Conservation (phyloP, 495 filamentous ascomycete genomes). For the Echria macrotheca region DNA sequence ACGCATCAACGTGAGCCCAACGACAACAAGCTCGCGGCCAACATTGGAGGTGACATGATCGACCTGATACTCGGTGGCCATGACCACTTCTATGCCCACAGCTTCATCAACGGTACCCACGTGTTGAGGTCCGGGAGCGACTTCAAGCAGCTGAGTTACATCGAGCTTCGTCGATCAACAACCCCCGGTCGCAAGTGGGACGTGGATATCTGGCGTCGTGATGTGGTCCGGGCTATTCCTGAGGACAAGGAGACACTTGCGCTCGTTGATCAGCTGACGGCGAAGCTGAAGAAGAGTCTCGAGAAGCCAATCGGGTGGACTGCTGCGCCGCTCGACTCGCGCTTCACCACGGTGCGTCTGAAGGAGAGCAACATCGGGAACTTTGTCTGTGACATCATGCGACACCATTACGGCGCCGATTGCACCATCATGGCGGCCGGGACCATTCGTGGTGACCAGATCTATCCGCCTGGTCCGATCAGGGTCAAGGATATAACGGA, state of each 20-base stretch:
- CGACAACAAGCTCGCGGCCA: slow-evolving; percentile 71
- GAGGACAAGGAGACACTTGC: slow-evolving; percentile 50
- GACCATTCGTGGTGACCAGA: slow-evolving; percentile 85
- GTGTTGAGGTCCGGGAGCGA: slow-evolving; percentile 79
- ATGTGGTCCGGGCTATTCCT: slow-evolving; percentile 61
- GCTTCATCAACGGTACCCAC: slow-evolving; percentile 68
- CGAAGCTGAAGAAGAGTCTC: slow-evolving; percentile 64
- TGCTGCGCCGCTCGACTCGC: slow-evolving; percentile 69
- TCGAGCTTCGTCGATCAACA: slow-evolving; percentile 59
- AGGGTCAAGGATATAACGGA: slow-evolving; percentile 68
- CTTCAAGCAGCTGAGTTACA: slow-evolving; percentile 85
- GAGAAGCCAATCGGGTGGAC: slow-evolving; percentile 82
- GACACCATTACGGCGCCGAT: slow-evolving; percentile 71
- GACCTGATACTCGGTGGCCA: slow-evolving; percentile 86
- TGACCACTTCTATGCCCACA: slow-evolving; percentile 81
- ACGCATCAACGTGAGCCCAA: slow-evolving; percentile 86
- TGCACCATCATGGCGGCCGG: slow-evolving; percentile 81
- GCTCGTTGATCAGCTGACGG: slow-evolving; percentile 63
- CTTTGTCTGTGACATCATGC: slow-evolving; percentile 87
- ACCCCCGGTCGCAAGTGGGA: slow-evolving; percentile 54
- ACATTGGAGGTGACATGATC: slow-evolving; percentile 56
- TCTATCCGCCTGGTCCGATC: slow-evolving; percentile 75
- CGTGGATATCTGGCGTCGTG: slow-evolving; percentile 68
- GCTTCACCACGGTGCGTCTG: slow-evolving; percentile 74
- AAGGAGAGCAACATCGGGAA: slow-evolving; percentile 81